A percentile compares a stretch with the other conserved stretches of the same genome.
Conservation (phyloP, 768 basidiomycete species). For the Boletus bicolor region DNA sequence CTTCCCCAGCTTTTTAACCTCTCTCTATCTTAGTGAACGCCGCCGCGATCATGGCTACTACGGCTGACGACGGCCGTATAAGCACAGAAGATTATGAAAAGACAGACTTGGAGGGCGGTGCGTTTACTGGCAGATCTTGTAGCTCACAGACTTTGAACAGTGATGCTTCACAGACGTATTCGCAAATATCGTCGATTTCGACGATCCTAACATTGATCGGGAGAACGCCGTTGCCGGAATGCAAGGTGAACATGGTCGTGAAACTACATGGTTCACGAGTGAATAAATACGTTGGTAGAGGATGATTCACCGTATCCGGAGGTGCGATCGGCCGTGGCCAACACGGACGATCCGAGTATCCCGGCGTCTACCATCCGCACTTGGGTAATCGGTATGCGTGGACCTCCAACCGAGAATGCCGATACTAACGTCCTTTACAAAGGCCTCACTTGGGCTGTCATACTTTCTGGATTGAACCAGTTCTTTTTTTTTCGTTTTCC, state of each 20-base stretch:
- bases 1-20: background rate
- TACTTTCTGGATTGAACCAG: conserved; percentile 74
- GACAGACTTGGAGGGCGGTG: conserved; percentile 6
- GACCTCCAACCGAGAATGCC: accelerated
- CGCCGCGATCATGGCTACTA: conserved; percentile 12
- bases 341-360: conserved; percentile 66
- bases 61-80: background rate
- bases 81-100: conserved; percentile 17
- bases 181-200: conserved; percentile 22
- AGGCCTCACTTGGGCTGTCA: conserved; percentile 47
- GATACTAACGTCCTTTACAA: background rate
- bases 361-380: conserved; percentile 57
- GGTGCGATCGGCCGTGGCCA: conserved; percentile 72
- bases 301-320: conserved; percentile 88
- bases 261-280: background rate
- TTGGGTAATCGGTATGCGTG: conserved; percentile 49
- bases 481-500: conserved; percentile 77
- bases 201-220: conserved; percentile 37
- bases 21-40: background rate
- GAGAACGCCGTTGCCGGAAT: conserved; percentile 12
- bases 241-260: conserved; percentile 12
- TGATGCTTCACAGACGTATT: background rate
- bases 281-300: conserved; percentile 32
- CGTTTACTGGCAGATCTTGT: background rate
- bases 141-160: background rate